Evolutionary conservation across 305 asterid genomes (phyloP), one percentile per base, ranked within the genome.

Genomic region (Fraxinus dipetala): DNA sequence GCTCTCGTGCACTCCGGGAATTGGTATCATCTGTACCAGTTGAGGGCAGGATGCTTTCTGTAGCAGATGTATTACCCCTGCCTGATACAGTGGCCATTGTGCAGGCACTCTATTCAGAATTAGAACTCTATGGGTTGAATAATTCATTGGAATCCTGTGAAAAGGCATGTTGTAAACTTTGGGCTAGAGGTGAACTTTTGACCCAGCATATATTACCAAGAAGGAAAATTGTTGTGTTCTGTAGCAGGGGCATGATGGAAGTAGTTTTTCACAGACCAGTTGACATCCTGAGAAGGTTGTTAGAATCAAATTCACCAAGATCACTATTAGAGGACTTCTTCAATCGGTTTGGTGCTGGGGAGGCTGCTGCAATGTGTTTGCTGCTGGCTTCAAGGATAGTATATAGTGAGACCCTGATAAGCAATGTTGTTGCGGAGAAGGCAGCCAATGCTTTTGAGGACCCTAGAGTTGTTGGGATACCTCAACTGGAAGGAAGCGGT

Each of bases 401-500:
- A 70, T 85, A 85, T 82, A 86, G 91, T 5, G 98, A 94, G 77
- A 87, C 88, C 84, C 87, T 94, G 76, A 85, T 94, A 81, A 93
- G 90, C 88, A 94, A 90, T 81, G 83, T 88, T 80, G 97, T 90
- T 63, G 85, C 98, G 84, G 97, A 96, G 80, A 96, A 94, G 90
- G 99, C 99, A 80, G 98, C 99, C 82, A 97, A 96, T 89, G 97
- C 97, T 85, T 96, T 90, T 87, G 99, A 96, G 89, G 99, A 96
- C 85, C 98, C 99, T 75, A 92, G 98, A 89, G 80, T 96, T 79
- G 99, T 94, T 83, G 99, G 98, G 82, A 85, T 96, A 84, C 99
- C 99, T 81, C 98, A 96, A 83, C 86, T 96, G 78, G 98, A 91
- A 91, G 99, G 98, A 78, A 92, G 88, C 83, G 97, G 98, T 88